These are phyloP conservation scores for Trichoderma aggressivum DNA, from an alignment of 2,329 filamentous ascomycete species.

Conservation along the genomic window DNA sequence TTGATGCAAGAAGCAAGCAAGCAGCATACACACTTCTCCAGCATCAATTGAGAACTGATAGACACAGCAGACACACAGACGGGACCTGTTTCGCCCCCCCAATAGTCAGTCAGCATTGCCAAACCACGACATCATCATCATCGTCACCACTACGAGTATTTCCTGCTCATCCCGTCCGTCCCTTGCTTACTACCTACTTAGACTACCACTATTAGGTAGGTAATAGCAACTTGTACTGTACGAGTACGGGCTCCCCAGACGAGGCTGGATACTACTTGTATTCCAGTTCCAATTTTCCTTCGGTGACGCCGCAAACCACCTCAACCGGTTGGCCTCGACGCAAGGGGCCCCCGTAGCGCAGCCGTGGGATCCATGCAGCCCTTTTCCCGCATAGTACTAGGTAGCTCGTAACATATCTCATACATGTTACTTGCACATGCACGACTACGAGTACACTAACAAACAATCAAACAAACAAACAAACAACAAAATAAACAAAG, in stretches of 20 bases:
- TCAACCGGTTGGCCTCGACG: conserved; percentile 4
- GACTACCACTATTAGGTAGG: neutral
- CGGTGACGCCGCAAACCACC: conserved; percentile 17
- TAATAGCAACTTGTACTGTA: neutral
- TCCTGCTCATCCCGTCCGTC: neutral
- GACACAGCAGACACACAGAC: neutral
- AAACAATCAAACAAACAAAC: neutral
- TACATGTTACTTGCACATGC: neutral
- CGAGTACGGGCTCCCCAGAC: neutral
- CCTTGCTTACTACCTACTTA: neutral
- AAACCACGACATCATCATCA: neutral
- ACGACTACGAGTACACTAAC: neutral
- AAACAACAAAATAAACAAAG: neutral
- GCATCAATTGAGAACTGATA: neutral
- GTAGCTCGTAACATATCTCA: neutral
- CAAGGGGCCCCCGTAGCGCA: conserved; percentile 8
- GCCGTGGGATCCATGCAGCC: conserved; percentile 1
- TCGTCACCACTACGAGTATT: neutral
- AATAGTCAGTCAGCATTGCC: neutral
- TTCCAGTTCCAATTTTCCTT: neutral
- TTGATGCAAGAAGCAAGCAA: neutral
- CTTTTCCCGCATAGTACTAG: neutral
- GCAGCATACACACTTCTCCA: neutral
- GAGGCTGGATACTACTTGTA: neutral
- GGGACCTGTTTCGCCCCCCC: neutral